Evolutionary conservation across 2,329 filamentous ascomycete genomes (phyloP), one percentile per base, ranked within the genome.

Genomic region (Salinomyces thailandicus): DNA sequence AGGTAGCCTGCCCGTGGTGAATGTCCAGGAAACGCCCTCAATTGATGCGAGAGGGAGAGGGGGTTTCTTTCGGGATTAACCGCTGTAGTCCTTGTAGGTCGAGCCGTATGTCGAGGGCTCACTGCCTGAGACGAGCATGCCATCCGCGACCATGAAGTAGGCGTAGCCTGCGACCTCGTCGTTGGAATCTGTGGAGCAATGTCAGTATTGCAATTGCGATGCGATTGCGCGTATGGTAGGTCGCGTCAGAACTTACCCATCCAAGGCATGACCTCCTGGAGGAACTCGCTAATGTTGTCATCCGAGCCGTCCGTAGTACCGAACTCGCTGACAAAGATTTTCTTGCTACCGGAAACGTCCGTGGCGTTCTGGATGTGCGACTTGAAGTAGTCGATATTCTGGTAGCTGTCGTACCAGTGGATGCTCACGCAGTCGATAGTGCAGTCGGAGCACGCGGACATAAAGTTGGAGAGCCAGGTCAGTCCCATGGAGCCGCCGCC

Each of bases 261-360:
- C 55, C 59, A 68, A 2, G 59, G 57, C 48, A 68, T 64, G 46
- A 72, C 63, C 5, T 60, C 54, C 42, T 58, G 38, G 39, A 81
- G 59, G 65, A 77, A 78, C 22, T 42, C 42, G 44, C 55, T 36
- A 31, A 57, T 56, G 42, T 67, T 57, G 45, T 67, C 55, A 16
- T 64, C 60, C 35, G 58, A 43, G 31, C 47, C 59, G 39, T 64
- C 69, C 20, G 59, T 52, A 36, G 73, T 68, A 16, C 69, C 76
- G 46, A 80, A 81, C 66, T 81, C 77, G 38, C 75, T 79, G 38
- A 81, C 61, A 71, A 72, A 79, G 55, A 81, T 49, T n/a, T 57
- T 55, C 37, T 59, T 57, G 16, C 54, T 56, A 31, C 52, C 51
- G 20, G 52, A 53, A 9, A 61, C 48, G 8, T 41, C 41, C 37